A percentile compares a stretch with the other conserved stretches of the same genome.
These are phyloP conservation scores for Spiraea crenata DNA, from an alignment of 331 rosid genomes.

Conservation along the genomic window DNA sequence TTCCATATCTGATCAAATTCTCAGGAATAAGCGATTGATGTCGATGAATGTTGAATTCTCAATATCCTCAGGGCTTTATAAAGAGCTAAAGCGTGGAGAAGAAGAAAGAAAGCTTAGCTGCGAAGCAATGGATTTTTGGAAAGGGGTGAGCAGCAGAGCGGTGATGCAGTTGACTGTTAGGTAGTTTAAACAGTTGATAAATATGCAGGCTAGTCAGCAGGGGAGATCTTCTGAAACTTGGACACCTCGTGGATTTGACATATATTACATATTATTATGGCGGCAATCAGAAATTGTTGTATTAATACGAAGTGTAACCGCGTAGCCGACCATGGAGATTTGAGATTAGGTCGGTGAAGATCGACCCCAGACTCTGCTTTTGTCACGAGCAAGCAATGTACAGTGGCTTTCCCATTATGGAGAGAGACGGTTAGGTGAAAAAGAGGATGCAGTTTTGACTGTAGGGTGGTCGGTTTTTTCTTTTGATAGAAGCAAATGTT, in stretches of 20 bases:
- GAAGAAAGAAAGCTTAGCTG: constrained; percentile 3
- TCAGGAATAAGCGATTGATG: not conserved
- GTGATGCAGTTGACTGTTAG: too few relatives aligned
- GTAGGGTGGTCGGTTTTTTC: not conserved
- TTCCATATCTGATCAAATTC: constrained; percentile 18
- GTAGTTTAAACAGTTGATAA: too few relatives aligned
- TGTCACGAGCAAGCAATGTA: not conserved
- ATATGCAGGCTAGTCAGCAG: too few relatives aligned
- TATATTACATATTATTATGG: too few relatives aligned
- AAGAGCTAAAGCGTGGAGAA: not conserved
- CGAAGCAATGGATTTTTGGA: not conserved
- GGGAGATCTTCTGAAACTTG: too few relatives aligned
- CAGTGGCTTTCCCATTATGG: not conserved
- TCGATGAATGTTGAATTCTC: too few relatives aligned
- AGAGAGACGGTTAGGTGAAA: not conserved
- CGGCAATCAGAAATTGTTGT: too few relatives aligned
- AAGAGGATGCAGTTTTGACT: not conserved
- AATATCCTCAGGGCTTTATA: not conserved
- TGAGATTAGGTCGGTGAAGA: not conserved
- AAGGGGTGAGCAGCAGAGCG: too few relatives aligned
- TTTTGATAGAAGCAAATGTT: too few relatives aligned
- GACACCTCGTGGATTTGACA: too few relatives aligned
- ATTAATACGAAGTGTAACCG: not conserved
- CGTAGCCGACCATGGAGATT: not conserved
- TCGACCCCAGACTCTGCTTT: not conserved